These are phyloP conservation scores for Trichoderma erinaceum DNA, from an alignment of 495 filamentous ascomycete species.

Conservation along the genomic window DNA sequence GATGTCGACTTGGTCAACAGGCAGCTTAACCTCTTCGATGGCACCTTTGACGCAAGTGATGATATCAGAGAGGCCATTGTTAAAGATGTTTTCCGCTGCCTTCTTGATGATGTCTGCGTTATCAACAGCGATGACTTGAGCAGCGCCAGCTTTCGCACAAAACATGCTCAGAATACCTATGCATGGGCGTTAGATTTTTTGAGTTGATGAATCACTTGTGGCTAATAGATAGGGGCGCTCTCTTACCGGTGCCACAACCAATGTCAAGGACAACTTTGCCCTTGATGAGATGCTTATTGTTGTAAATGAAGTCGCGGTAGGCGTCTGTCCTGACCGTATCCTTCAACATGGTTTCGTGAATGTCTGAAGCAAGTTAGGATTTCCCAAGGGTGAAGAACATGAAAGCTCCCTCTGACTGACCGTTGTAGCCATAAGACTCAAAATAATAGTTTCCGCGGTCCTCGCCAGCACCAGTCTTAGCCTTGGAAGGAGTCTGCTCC, in stretches of 20 bases:
- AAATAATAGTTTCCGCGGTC: slow-evolving; percentile 69
- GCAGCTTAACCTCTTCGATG: slow-evolving; percentile 91
- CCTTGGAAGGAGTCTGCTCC: slow-evolving; percentile 22
- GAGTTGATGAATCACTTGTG: neutral
- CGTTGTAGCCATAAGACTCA: slow-evolving; percentile 71
- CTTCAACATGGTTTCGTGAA: slow-evolving; percentile 92
- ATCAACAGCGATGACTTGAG: slow-evolving; percentile 93
- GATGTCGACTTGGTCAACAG: slow-evolving; percentile 88
- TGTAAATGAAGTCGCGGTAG: slow-evolving; percentile 96
- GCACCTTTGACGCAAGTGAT: slow-evolving; percentile 91
- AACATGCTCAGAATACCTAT: slow-evolving; percentile 70
- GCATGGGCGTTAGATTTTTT: slow-evolving; percentile 10
- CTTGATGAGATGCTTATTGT: slow-evolving; percentile 92
- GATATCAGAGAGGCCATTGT: slow-evolving; percentile 73
- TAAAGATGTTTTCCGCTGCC: slow-evolving; percentile 81
- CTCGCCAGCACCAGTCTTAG: slow-evolving; percentile 25
- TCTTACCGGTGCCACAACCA: slow-evolving; percentile 85
- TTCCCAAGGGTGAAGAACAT: neutral
- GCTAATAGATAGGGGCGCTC: slow-evolving; percentile 16
- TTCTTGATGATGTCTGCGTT: slow-evolving; percentile 96
- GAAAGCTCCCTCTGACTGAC: slow-evolving; percentile 32
- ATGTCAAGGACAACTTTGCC: slow-evolving; percentile 98
- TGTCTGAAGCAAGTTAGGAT: slow-evolving; percentile 43
- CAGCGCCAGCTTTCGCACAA: slow-evolving; percentile 86
- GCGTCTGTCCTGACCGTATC: slow-evolving; percentile 92